Conservation (phyloP, 1,284 basidiomycete genomes). For the Schizopora paradoxa region DNA sequence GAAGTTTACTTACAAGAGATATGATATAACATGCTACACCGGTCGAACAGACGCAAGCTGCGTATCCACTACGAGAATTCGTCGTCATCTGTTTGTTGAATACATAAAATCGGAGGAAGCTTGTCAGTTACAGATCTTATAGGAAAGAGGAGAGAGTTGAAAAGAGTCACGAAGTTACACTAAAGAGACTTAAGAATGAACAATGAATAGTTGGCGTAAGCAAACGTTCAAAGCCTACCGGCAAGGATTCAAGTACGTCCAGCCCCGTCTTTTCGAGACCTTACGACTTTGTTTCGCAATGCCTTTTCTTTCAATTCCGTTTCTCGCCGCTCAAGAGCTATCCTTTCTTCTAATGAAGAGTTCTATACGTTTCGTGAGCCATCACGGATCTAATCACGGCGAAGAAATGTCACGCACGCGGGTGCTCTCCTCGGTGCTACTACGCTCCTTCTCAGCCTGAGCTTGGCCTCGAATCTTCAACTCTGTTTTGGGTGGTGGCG, state of each 20-base stretch:
- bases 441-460: conserved; percentile 40
- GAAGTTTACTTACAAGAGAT: no score
- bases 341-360: conserved; percentile 16
- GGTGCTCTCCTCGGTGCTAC: conserved; percentile 33
- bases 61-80: no score
- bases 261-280: conserved; percentile 50
- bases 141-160: neutral
- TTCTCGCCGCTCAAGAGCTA: conserved; percentile 56
- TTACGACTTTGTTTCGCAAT: conserved; percentile 74
- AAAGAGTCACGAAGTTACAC: neutral
- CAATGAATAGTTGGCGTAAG: neutral
- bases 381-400: neutral
- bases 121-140: conserved; percentile 2
- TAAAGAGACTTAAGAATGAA: neutral
- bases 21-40: no score
- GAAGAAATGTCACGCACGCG: conserved; percentile 18
- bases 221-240: neutral
- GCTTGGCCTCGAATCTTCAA: conserved; percentile 73
- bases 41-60: no score
- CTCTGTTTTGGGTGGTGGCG: conserved; percentile 37
- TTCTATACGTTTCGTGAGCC: neutral
- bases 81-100: no score
- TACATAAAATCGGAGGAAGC: neutral
- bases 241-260: conserved; percentile 7
- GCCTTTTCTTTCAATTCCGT: conserved; percentile 74